Evolutionary conservation across 345 rosid species (phyloP).

Genomic region (Melaleuca quinquenervia): DNA sequence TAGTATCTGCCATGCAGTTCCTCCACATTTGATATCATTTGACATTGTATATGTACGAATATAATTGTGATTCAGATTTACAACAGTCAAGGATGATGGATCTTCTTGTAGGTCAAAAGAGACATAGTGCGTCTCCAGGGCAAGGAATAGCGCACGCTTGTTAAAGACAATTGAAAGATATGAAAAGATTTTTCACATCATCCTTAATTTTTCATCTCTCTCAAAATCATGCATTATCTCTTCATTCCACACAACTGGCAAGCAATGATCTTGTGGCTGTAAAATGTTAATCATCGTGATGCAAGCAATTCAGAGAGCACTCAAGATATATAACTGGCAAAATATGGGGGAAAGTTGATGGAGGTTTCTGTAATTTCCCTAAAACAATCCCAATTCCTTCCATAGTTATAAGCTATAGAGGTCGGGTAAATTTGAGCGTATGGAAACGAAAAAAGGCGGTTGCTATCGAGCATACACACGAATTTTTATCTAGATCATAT

Average conservation of each 20-base stretch:
- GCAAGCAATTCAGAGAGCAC: not conserved
- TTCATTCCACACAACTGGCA: rapidly evolving
- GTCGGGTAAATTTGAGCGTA: not conserved
- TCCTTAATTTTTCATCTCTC: not conserved
- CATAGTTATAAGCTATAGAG: not conserved
- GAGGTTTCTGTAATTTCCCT: not conserved
- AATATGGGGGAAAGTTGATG: not conserved
- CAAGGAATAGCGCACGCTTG: too few relatives aligned
- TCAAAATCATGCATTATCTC: rapidly evolving
- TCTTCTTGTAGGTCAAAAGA: not conserved
- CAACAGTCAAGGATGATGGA: not conserved
- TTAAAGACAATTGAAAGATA: not conserved
- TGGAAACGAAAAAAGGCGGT: too few relatives aligned
- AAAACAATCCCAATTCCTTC: not conserved
- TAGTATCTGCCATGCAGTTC: not conserved
- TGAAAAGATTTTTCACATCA: not conserved
- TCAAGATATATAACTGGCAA: not conserved
- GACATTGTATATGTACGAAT: not conserved
- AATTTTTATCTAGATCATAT: too few relatives aligned
- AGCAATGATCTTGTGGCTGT: rapidly evolving
- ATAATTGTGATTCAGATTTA: not conserved
- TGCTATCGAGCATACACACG: too few relatives aligned
- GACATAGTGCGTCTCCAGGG: not conserved
- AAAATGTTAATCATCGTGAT: not conserved
- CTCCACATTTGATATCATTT: not conserved